These are phyloP conservation scores for Fraxinus greggii DNA, from an alignment of 305 asterid genomes.

Conservation along the genomic window DNA sequence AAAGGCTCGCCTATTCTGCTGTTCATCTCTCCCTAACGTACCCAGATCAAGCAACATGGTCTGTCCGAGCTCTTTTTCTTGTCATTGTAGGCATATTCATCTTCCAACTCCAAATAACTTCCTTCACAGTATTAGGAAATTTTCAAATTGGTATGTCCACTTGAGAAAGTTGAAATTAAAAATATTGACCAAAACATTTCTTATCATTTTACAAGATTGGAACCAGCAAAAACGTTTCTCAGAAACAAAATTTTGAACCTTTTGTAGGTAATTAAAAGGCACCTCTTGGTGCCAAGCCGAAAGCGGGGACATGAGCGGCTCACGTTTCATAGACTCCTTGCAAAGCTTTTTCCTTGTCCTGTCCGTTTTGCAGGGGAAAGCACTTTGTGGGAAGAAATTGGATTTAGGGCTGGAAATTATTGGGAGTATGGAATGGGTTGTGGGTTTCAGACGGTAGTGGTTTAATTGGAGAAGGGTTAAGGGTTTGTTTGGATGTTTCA, in stretches of 20 bases:
- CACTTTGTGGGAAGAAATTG: too few species aligned
- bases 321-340: conserved; percentile 74
- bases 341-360: conserved; percentile 58
- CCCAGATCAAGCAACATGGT: not conserved
- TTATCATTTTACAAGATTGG: not conserved
- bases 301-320: conserved; percentile 56
- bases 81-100: not conserved
- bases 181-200: not conserved
- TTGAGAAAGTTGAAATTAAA: not conserved
- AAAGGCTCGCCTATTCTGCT: not conserved
- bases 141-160: not conserved
- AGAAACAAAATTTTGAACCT: conserved; percentile 22
- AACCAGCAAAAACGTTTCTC: conserved; percentile 20
- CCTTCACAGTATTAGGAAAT: not conserved
- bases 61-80: not conserved
- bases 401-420: too few species aligned
- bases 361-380: conserved; percentile 56
- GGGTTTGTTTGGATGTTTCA: too few species aligned
- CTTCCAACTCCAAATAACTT: not conserved
- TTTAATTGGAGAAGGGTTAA: too few species aligned
- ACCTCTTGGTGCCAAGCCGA: conserved; percentile 38
- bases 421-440: too few species aligned
- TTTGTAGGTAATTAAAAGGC: conserved; percentile 33
- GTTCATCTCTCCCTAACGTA: not conserved
- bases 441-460: too few species aligned